phyloP scores from a whole-genome alignment of 2,329 filamentous ascomycete genomes.

The Neonectria faginata region DNA sequence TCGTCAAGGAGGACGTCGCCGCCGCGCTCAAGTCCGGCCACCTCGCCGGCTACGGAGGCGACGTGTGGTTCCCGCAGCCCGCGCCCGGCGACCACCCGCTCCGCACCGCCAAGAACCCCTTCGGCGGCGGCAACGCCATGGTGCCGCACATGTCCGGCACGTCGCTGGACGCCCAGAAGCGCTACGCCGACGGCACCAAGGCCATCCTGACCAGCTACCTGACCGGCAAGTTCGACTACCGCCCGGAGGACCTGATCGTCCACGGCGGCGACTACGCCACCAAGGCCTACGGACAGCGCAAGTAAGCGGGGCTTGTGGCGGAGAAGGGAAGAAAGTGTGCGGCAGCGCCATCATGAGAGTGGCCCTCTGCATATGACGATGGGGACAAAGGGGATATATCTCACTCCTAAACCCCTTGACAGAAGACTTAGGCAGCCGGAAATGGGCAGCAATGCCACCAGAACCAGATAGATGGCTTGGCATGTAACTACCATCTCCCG shows the following conservation, averaged over 20 bases:
- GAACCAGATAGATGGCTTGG: conserved; percentile 9
- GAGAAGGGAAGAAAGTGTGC: neutral
- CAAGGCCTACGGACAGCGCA: conserved; percentile 86
- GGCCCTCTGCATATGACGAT: neutral
- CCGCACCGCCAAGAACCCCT: conserved; percentile 92
- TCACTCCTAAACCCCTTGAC: neutral
- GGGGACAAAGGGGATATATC: too few species aligned
- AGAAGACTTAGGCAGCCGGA: neutral
- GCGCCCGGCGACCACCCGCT: conserved; percentile 93
- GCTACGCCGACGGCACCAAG: conserved; percentile 90
- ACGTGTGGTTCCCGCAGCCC: conserved; percentile 98
- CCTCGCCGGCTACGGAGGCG: conserved; percentile 87
- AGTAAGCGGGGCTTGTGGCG: conserved; percentile 26
- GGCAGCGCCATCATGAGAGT: neutral
- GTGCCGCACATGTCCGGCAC: conserved; percentile 99
- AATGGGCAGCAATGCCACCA: conserved; percentile 3
- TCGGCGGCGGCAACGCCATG: conserved; percentile 98
- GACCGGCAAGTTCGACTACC: conserved; percentile 87
- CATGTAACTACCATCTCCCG: conserved; percentile 2
- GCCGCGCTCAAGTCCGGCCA: conserved; percentile 92
- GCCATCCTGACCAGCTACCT: conserved; percentile 92
- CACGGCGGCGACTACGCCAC: conserved; percentile 92
- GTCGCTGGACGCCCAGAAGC: conserved; percentile 96
- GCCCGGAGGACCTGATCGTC: conserved; percentile 90
- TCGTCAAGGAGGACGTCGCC: conserved; percentile 99